Conservation (phyloP, 768 basidiomycete genomes). For the Lentinula detonsa region DNA sequence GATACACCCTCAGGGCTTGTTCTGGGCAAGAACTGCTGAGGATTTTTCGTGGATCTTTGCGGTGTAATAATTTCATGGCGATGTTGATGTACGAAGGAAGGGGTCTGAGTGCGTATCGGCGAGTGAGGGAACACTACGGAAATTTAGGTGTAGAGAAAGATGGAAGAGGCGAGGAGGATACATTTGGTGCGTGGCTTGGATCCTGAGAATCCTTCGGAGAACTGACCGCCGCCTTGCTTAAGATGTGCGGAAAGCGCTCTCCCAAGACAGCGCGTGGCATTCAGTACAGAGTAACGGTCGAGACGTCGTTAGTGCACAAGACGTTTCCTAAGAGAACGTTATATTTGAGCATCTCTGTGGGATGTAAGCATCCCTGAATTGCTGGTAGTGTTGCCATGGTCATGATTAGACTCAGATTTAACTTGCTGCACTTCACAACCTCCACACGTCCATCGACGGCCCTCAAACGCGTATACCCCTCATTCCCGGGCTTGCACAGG, state of each 20-base stretch:
- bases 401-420: background rate
- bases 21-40: conserved; percentile 74
- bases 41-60: conserved; percentile 91
- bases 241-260: conserved; percentile 73
- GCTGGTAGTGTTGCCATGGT: background rate
- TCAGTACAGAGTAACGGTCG: conserved; percentile 69
- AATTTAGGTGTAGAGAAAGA: conserved; percentile 68
- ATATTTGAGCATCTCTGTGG: background rate
- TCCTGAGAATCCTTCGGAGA: background rate
- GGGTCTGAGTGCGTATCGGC: conserved; percentile 88
- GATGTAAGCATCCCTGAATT: background rate
- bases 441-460: background rate
- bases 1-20: conserved; percentile 48
- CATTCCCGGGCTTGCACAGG: background rate
- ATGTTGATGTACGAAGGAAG: conserved; percentile 89
- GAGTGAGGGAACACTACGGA: conserved; percentile 89
- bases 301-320: conserved; percentile 59
- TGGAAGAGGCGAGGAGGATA: conserved; percentile 80
- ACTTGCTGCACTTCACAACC: background rate
- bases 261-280: conserved; percentile 51
- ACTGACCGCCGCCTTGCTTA: background rate
- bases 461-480: background rate
- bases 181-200: conserved; percentile 64
- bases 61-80: conserved; percentile 80
- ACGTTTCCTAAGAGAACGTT: conserved; percentile 35